A percentile compares a stretch with the other conserved stretches of the same genome.
phyloP scores from a whole-genome alignment of 1,284 basidiomycete genomes.

The Sphagnurus paluster region DNA sequence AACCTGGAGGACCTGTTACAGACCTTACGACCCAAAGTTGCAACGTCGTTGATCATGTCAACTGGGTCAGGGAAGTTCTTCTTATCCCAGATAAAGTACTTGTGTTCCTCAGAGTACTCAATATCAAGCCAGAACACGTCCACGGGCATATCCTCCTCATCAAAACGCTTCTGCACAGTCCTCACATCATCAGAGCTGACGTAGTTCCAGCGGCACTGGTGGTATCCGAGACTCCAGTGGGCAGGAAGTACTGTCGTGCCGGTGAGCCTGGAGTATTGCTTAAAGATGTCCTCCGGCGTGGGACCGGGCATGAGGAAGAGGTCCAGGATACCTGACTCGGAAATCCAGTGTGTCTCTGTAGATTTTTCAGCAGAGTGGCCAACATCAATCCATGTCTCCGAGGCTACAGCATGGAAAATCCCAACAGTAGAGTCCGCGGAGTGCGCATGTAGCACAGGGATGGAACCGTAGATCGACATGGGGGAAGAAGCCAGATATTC shows the following conservation, averaged over 20 bases:
- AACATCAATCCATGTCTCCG: slow-evolving; percentile 97
- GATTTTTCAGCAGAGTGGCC: slow-evolving; percentile 63
- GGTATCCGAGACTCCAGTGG: slow-evolving; percentile 91
- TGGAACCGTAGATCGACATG: slow-evolving; percentile 90
- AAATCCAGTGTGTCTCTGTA: slow-evolving; percentile 93
- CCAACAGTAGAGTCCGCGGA: slow-evolving; percentile 83
- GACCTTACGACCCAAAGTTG: slow-evolving; percentile 85
- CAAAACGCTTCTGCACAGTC: slow-evolving; percentile 85
- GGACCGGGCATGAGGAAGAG: slow-evolving; percentile 93
- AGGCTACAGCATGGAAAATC: slow-evolving; percentile 88
- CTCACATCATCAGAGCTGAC: slow-evolving; percentile 88
- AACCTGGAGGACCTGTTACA: slow-evolving; percentile 9
- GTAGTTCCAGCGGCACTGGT: slow-evolving; percentile 99
- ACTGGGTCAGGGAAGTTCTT: slow-evolving; percentile 93
- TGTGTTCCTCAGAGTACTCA: slow-evolving; percentile 92
- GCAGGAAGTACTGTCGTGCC: slow-evolving; percentile 88
- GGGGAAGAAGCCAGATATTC: slow-evolving; percentile 93
- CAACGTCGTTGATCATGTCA: slow-evolving; percentile 90
- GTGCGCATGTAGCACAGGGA: slow-evolving; percentile 94
- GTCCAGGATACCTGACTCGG: slow-evolving; percentile 95
- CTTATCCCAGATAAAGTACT: slow-evolving; percentile 97
- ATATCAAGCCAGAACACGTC: slow-evolving; percentile 99
- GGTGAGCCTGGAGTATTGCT: slow-evolving; percentile 84
- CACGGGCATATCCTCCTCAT: slow-evolving; percentile 92
- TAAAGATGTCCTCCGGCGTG: slow-evolving; percentile 77